These are phyloP conservation scores for Apiotrichum porosum DNA, from an alignment of 1,284 basidiomycete genomes.

Conservation along the genomic window DNA sequence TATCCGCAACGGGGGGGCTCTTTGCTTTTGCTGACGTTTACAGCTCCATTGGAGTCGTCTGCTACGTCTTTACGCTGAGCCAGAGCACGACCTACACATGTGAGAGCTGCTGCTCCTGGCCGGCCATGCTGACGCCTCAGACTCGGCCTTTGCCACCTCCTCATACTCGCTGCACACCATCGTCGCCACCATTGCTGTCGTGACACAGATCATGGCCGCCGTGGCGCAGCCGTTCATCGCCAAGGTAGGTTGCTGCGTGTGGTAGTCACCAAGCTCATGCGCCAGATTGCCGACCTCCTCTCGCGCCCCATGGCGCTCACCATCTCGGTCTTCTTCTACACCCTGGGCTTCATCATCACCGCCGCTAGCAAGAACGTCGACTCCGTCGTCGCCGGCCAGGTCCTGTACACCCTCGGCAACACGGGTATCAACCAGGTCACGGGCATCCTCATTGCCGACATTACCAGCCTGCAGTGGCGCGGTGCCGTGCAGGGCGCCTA, in stretches of 20 bases:
- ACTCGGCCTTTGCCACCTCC: conserved; percentile 39
- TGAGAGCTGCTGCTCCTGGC: conserved; percentile 1
- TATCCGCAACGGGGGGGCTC: too few species aligned
- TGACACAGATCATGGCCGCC: conserved; percentile 39
- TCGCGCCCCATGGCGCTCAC: conserved; percentile 27
- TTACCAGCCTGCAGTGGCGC: conserved; percentile 68
- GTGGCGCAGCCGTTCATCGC: conserved; percentile 43
- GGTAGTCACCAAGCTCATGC: not conserved
- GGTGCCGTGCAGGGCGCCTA: conserved; percentile 64
- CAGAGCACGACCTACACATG: conserved; percentile 22
- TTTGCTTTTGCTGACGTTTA: too few species aligned
- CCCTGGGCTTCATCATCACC: conserved; percentile 34
- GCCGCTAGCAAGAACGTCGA: conserved; percentile 28
- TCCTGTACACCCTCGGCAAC: conserved; percentile 36
- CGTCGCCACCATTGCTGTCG: conserved; percentile 38
- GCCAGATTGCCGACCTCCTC: conserved; percentile 20
- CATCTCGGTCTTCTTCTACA: conserved; percentile 30
- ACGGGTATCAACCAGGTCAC: conserved; percentile 27
- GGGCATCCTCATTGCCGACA: conserved; percentile 55
- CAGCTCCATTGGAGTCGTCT: conserved; percentile 25
- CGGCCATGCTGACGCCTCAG: conserved; percentile 4
- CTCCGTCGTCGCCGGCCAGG: conserved; percentile 32
- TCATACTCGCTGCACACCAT: conserved; percentile 41
- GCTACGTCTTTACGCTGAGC: conserved; percentile 25
- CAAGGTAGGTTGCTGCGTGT: conserved; percentile 27